Percentiles rank a stretch among this genome's conserved stretches.
phyloP scores from a whole-genome alignment of 2,329 filamentous ascomycete species.

The Arthroderma uncinatum region DNA sequence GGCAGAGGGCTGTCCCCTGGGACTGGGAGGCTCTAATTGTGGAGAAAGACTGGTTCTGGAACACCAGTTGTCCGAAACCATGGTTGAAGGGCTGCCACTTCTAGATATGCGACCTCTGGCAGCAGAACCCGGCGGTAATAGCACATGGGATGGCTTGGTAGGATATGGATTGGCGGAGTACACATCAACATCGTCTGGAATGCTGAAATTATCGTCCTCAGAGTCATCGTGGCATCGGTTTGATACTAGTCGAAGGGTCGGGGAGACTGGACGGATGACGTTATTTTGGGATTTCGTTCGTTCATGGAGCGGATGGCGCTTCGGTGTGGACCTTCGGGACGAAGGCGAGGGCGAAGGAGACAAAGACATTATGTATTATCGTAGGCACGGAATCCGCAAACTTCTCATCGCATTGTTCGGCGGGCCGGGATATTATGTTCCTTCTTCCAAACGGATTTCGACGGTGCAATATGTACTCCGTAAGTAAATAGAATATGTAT shows the following conservation, averaged over 20 bases:
- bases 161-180: slow-evolving; percentile 36
- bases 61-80: background rate
- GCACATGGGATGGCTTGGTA: slow-evolving; percentile 38
- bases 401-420: slow-evolving; percentile 16
- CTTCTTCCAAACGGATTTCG: slow-evolving; percentile 2
- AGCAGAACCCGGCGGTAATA: slow-evolving; percentile 24
- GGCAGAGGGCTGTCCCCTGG: slow-evolving; percentile 5
- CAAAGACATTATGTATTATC: slow-evolving; percentile 4
- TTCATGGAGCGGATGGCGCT: slow-evolving; percentile 37
- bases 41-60: background rate
- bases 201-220: background rate
- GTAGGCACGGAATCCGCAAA: background rate
- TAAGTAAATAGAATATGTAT: slow-evolving; percentile 10
- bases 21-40: slow-evolving; percentile 4
- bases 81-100: background rate
- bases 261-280: slow-evolving; percentile 27
- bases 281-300: slow-evolving; percentile 38
- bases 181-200: slow-evolving; percentile 24
- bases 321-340: slow-evolving; percentile 22
- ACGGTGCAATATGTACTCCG: background rate
- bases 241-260: slow-evolving; percentile 25
- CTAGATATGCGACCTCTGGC: slow-evolving; percentile 19
- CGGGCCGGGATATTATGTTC: slow-evolving; percentile 3
- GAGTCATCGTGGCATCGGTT: slow-evolving; percentile 17
- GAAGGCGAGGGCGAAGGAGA: slow-evolving; percentile 20